Percentiles rank a stretch among this genome's conserved stretches.
These are phyloP conservation scores for Holtermanniella nyarrowii DNA, from an alignment of 768 basidiomycete species.

Conservation along the genomic window DNA sequence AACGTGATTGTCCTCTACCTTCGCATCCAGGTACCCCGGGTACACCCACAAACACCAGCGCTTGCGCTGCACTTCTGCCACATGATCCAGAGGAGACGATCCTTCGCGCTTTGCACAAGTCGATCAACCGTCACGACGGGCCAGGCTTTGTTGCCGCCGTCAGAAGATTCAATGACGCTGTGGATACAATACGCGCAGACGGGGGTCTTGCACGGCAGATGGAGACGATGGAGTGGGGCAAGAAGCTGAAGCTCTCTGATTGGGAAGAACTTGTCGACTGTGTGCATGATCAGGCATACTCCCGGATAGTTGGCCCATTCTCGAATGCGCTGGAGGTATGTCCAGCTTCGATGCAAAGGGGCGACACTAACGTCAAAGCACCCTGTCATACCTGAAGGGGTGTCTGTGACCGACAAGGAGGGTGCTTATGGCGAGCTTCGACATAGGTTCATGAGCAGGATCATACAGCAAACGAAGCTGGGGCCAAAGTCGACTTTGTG, in stretches of 20 bases:
- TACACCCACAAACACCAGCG: constrained; percentile 12
- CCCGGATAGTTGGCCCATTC: constrained; percentile 82
- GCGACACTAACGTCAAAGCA: no score
- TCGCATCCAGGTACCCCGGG: constrained; percentile 14
- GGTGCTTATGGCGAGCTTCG: constrained; percentile 37
- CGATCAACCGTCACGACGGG: constrained; percentile 31
- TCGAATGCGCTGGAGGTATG: constrained; percentile 71
- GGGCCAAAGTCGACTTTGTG: constrained; percentile 55
- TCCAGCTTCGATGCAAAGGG: no score
- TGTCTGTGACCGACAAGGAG: constrained; percentile 38
- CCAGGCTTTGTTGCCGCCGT: constrained; percentile 32
- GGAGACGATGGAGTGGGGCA: neutral
- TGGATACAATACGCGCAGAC: constrained; percentile 17
- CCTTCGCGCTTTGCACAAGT: constrained; percentile 26
- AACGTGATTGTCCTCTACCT: constrained; percentile 13
- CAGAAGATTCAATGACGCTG: constrained; percentile 30
- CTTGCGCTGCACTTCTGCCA: constrained; percentile 6
- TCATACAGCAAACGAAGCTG: constrained; percentile 52
- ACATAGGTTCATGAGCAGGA: constrained; percentile 51
- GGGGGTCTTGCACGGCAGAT: constrained; percentile 10
- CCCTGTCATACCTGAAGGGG: constrained; percentile 50
- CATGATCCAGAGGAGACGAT: constrained; percentile 16
- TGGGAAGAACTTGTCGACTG: constrained; percentile 34
- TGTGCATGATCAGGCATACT: constrained; percentile 70
- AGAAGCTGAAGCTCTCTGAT: constrained; percentile 7